Evolutionary conservation across 495 filamentous ascomycete genomes (phyloP), one percentile per base, ranked within the genome.

Genomic region (Talaromyces nanjingensis): DNA sequence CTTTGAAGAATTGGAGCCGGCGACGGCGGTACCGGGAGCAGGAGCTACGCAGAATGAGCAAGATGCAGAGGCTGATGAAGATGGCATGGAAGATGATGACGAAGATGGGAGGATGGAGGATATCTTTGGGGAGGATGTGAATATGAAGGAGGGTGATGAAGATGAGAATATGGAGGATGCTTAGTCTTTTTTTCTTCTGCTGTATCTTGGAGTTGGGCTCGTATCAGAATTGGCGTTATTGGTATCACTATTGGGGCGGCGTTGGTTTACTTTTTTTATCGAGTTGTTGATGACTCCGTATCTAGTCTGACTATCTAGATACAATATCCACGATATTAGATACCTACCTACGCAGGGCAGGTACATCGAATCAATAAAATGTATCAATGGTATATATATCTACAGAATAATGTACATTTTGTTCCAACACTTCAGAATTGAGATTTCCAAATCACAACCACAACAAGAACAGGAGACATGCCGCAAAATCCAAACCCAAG

Each of bases 21-120:
- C 56, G 27, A 60, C 53, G 53, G 22, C 53, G 11, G 66, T 58
- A 1, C 71, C 73, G 45, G 71, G 64, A 42, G 66, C 64, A 59
- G 71, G 63, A 42, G 67, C 64, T 59, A 68, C 65, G 39, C 69
- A 69, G 60, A 76, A 78, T 66, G 71, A 76, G 20, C 52, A 22
- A 22, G 53, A 56, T 12, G 53, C 53, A 56, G 53, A 56, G n/a
- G 53, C 53, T 1, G 73, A 77, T 68, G 68, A 71, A 55, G 77
- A 76, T 37, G 77, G 73, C 14, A 73, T 67, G 8, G 75, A 74
- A 25, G 73, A 75, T 49, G 73, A 75, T 55, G 81, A 84, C 42
- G 84, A 79, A n/a, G 83, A 82, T 68, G 83, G 80, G 7, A 81
- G 80, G 67, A 83, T 87, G 76, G 84, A 87, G 66, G 86, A 88